phyloP scores from a whole-genome alignment of 352 stramenopile species.

The Phytophthora nicotianae region DNA sequence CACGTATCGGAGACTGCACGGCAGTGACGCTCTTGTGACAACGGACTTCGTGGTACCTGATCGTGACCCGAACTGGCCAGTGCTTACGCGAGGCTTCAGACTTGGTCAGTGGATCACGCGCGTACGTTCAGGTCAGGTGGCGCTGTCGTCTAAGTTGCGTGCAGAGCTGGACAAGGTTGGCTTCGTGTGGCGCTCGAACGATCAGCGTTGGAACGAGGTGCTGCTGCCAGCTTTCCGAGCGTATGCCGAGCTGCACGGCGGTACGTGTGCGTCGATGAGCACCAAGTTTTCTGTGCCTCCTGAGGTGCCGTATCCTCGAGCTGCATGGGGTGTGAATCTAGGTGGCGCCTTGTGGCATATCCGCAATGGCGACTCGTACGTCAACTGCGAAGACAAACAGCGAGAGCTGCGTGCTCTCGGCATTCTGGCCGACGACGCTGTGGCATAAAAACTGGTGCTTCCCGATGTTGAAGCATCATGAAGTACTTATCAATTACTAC shows the following conservation, averaged over 20 bases:
- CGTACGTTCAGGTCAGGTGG: slow-evolving; percentile 51
- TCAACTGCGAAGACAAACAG: slow-evolving; percentile 68
- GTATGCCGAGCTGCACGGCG: slow-evolving; percentile 58
- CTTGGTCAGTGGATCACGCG: slow-evolving; percentile 81
- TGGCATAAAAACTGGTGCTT: slow-evolving; percentile 20
- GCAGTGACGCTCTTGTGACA: slow-evolving; percentile 52
- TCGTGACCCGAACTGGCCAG: slow-evolving; percentile 56
- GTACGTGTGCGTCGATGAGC: slow-evolving; percentile 68
- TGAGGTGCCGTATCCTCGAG: slow-evolving; percentile 55
- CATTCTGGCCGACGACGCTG: slow-evolving; percentile 42
- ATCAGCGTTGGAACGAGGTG: slow-evolving; percentile 69
- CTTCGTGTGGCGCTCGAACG: slow-evolving; percentile 78
- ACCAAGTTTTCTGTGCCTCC: slow-evolving; percentile 78
- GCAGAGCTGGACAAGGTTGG: slow-evolving; percentile 64
- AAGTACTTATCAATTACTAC: slow-evolving; percentile 28
- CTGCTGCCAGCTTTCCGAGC: slow-evolving; percentile 68
- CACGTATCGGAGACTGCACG: slow-evolving; percentile 53
- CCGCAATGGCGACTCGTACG: slow-evolving; percentile 82
- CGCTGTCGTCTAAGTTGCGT: slow-evolving; percentile 44
- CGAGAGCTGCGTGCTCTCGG: slow-evolving; percentile 59
- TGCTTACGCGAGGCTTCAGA: slow-evolving; percentile 57
- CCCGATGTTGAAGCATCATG: neutral
- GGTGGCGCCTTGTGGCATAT: slow-evolving; percentile 84
- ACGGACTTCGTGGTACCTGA: slow-evolving; percentile 78
- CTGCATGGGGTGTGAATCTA: slow-evolving; percentile 74